Percentiles rank a stretch among this genome's conserved stretches.
Conservation (phyloP, 192 early-diverging fungal genomes). For the Rhizoclosmatium sp. region DNA sequence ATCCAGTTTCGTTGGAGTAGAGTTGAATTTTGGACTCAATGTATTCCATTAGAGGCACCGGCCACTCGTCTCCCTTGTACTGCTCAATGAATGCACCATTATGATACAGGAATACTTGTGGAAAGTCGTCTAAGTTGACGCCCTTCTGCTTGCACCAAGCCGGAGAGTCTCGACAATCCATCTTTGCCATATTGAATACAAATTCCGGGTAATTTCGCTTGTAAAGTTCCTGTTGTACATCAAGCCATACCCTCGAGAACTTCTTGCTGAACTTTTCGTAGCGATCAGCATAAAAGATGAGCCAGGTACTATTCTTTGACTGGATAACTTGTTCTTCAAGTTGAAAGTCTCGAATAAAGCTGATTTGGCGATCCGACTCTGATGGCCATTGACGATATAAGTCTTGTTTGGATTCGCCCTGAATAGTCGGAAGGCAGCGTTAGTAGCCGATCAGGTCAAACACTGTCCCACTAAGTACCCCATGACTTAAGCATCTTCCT, state of each 20-base stretch:
- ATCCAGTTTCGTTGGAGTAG: too few relatives aligned
- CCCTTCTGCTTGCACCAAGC: not conserved
- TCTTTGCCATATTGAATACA: slow-evolving; percentile 7
- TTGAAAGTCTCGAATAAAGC: not conserved
- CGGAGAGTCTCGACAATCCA: not conserved
- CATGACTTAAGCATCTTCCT: not conserved
- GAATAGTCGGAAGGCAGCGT: not conserved
- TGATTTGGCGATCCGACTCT: not conserved
- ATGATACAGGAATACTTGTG: slow-evolving; percentile 5
- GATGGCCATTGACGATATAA: not conserved
- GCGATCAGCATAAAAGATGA: slow-evolving; percentile 7
- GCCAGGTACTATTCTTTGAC: not conserved
- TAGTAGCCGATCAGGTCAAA: not conserved
- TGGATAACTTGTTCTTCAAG: not conserved
- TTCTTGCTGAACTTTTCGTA: not conserved
- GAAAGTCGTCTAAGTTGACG: not conserved
- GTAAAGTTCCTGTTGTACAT: not conserved
- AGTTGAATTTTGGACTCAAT: not conserved
- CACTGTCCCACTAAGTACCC: not conserved
- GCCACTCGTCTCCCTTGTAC: not conserved
- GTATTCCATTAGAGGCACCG: not conserved
- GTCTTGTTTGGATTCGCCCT: not conserved
- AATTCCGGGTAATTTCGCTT: not conserved
- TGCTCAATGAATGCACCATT: not conserved
- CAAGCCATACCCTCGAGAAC: not conserved